Evolutionary conservation across 495 filamentous ascomycete genomes (phyloP).

Genomic region (Xylaria grammica): DNA sequence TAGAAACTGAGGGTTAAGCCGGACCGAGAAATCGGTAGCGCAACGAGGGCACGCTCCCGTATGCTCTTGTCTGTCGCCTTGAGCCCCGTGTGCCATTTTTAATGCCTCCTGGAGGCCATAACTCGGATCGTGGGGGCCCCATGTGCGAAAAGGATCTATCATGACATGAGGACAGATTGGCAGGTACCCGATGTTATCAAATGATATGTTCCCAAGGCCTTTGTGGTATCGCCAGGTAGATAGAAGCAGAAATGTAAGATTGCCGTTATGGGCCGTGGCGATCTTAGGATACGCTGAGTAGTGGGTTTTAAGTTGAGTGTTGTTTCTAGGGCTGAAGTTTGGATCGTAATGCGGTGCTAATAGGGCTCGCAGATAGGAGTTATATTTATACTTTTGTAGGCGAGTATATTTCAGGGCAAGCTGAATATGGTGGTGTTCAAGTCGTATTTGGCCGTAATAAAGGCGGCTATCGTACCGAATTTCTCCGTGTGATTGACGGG

Average conservation of each 20-base stretch:
- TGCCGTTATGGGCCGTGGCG: background rate
- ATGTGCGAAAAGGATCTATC: background rate
- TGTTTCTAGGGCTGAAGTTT: background rate
- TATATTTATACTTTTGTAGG: background rate
- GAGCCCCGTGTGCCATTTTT: too few species aligned
- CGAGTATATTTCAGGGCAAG: constrained; percentile 5
- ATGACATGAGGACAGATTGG: background rate
- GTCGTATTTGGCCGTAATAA: background rate
- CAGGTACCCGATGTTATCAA: background rate
- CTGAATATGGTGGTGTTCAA: constrained; percentile 6
- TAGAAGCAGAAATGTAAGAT: constrained; percentile 3
- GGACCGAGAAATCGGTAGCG: constrained; percentile 1
- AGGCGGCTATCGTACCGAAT: background rate
- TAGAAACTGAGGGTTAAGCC: background rate
- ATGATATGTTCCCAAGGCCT: background rate
- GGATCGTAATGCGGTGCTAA: background rate
- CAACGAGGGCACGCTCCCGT: background rate
- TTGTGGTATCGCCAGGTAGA: constrained; percentile 8
- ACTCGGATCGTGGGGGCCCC: background rate
- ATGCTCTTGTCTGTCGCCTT: background rate
- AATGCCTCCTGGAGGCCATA: background rate
- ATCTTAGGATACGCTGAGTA: constrained; percentile 7
- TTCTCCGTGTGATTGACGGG: background rate
- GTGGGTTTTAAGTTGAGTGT: background rate
- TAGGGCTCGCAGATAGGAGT: background rate